Evolutionary conservation across 2,329 filamentous ascomycete genomes (phyloP), one percentile per base, ranked within the genome.

Genomic region (Eutypa lata): DNA sequence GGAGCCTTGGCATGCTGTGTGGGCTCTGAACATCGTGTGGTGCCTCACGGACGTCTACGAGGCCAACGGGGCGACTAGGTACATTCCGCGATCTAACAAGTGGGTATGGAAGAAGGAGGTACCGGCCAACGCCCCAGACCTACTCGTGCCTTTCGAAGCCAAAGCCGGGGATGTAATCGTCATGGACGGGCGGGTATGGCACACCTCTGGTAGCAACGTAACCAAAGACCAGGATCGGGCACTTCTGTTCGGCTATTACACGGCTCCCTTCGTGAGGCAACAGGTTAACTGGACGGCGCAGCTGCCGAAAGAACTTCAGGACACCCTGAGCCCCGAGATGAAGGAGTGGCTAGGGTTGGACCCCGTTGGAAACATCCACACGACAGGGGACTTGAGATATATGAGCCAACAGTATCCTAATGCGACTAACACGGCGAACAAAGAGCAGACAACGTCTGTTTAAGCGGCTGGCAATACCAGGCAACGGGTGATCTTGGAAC

Each of bases 141-240:
- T 63, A 14, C 60, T 70, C 7, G 51, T 58, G 8, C 66, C 67
- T 2, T 68, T 70, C 19, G 65, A 68, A 50, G 68, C 59, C 7
- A 65, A 65, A 46, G 65, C 65, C 3, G 68, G 68, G 3, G 62
- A 64, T 42, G 63, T 69, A 10, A 54, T 71, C 38, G 55, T 67
- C 35, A 68, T 70, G 65, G 65, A 68, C 24, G 67, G 68, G 0
- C 55, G 63, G 1, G 57, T 71, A 2, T 70, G 68, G 68, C 68
- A 70, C 35, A 71, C 67, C 2, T 60, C 54, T 8, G 68, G 68
- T n/a, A 49, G 52, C 33, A 70, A 71, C 45, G 58, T 66, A 18
- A 68, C 67, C 0, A 52, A 60, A 46, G 64, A 67, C 33, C 49
- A 65, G 50, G 66, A 70, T 26, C 57, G 68, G 2, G 68, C 67